A percentile compares a stretch with the other conserved stretches of the same genome.
Conservation (phyloP, 2,329 filamentous ascomycete genomes). For the Cordyceps fumosorosea region DNA sequence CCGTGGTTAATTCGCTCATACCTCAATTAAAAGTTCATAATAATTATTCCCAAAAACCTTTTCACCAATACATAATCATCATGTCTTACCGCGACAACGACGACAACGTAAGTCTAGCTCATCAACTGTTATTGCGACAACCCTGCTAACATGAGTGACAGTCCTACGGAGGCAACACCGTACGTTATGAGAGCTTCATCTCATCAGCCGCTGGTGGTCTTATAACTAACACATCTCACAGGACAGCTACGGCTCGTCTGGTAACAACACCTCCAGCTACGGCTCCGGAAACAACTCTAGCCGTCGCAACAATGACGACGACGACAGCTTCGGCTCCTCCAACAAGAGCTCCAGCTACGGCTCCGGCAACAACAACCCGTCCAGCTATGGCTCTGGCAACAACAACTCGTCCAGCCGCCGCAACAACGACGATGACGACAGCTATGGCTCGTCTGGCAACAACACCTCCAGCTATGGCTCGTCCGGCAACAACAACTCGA, state of each 20-base stretch:
- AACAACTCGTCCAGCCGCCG: conserved; percentile 17
- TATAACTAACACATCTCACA: not conserved
- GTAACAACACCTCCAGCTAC: not conserved
- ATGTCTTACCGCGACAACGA: conserved; percentile 44
- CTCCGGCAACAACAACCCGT: conserved; percentile 15
- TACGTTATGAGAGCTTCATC: conserved; percentile 13
- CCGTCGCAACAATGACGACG: conserved; percentile 13
- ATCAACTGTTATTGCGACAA: not conserved
- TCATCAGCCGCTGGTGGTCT: not conserved
- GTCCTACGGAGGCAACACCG: conserved; percentile 23
- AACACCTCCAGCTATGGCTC: conserved; percentile 17
- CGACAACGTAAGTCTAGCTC: conserved; percentile 23
- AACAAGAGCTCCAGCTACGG: conserved; percentile 16
- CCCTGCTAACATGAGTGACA: conserved; percentile 17
- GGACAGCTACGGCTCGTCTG: conserved; percentile 16
- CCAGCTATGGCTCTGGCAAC: conserved; percentile 14
- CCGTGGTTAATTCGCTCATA: not conserved
- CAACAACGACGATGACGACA: conserved; percentile 14
- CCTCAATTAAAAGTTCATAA: too few species aligned
- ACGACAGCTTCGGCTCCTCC: conserved; percentile 20
- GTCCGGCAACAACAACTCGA: conserved; percentile 14
- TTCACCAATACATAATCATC: conserved; percentile 15
- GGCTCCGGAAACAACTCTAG: conserved; percentile 13
- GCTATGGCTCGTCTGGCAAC: conserved; percentile 19
- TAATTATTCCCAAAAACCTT: not conserved